Evolutionary conservation across 2,329 filamentous ascomycete genomes (phyloP).

Genomic region (Epichloe coenophiala): DNA sequence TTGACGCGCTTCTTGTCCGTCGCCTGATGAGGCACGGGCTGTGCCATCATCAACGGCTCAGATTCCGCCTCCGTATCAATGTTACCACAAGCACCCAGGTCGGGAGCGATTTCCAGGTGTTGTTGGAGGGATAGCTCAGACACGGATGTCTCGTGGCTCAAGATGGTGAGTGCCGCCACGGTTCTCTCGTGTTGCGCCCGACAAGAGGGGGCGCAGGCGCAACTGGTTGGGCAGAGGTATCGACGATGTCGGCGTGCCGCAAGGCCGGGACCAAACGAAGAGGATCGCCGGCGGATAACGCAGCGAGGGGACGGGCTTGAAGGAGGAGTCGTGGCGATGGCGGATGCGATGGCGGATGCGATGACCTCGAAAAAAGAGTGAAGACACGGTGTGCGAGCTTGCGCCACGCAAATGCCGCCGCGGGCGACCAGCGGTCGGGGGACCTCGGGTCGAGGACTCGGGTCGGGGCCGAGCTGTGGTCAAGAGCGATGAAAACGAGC

Average conservation of each 20-base stretch:
- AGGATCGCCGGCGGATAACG: background rate
- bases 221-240: background rate
- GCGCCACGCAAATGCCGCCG: conserved; percentile 18
- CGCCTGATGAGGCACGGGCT: conserved; percentile 54
- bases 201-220: conserved; percentile 7
- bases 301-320: background rate
- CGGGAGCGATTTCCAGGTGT: conserved; percentile 42
- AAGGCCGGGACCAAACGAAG: background rate
- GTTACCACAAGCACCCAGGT: conserved; percentile 35
- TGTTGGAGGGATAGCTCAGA: conserved; percentile 46
- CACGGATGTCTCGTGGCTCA: conserved; percentile 34
- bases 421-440: conserved; percentile 5
- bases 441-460: conserved; percentile 1
- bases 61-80: conserved; percentile 38
- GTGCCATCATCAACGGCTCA: conserved; percentile 58
- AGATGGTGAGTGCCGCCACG: conserved; percentile 45
- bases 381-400: conserved; percentile 11
- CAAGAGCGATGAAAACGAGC: conserved; percentile 1
- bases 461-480: conserved; percentile 3
- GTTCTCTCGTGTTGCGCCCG: conserved; percentile 21
- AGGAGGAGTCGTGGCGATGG: background rate
- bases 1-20: conserved; percentile 73
- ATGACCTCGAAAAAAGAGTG: conserved; percentile 5
- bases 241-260: conserved; percentile 1
- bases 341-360: background rate